Base-by-base conservation (phyloP, 2,329 filamentous ascomycete species). In the Lachnellula hyalina region DNA sequence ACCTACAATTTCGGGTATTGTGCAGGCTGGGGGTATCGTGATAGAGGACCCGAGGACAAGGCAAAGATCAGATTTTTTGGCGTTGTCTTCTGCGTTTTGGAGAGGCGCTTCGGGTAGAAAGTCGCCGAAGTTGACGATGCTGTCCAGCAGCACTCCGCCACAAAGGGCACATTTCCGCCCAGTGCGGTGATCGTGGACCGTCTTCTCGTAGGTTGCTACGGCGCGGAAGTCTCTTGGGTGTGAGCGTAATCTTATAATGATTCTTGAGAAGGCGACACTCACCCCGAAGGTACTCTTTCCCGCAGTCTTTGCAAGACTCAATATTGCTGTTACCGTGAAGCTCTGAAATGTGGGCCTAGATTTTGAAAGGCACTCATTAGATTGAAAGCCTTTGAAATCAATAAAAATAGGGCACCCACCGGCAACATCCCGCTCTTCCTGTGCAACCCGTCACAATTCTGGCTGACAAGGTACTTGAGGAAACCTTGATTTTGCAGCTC, bases 291-390 rank as follows among this genome's bases (percentile, higher is more conserved):
- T 75, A 77, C 51, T 78, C 74, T 32, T 76, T 75, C 0, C 70
- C 71, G 36, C 74, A 78, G 9, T 73, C 69, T 42, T 71, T 70
- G 58, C 75, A 78, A 28, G 65, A 72, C 51, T 77, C 75, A 0
- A 71, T 70, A 42, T 77, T 78, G 36, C 70, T 77, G 46, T 78
- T 78, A 0, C 75, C 75, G 32, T 78, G 75, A 0, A 78, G 67
- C 52, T 78, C 75, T 0, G 75, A 75, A 45, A 77, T 75, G 9
- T 50, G 70, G 7, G 72, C 67, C 74, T 76, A 41, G 5, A 8
- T 36, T 21, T 28, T 21, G 21, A 4, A 47, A 42, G 28, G 23
- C 40, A n/a, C 23, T 14, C 5, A 52, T 35, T 19, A 51, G 25
- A n/a, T 25, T 34, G 12, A 46, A 47, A 9, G 17, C 7, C 25